Evolutionary conservation across 75 land plant genomes (phyloP), one percentile per base, ranked within the genome.

Genomic region (Cryptomeria japonica): DNA sequence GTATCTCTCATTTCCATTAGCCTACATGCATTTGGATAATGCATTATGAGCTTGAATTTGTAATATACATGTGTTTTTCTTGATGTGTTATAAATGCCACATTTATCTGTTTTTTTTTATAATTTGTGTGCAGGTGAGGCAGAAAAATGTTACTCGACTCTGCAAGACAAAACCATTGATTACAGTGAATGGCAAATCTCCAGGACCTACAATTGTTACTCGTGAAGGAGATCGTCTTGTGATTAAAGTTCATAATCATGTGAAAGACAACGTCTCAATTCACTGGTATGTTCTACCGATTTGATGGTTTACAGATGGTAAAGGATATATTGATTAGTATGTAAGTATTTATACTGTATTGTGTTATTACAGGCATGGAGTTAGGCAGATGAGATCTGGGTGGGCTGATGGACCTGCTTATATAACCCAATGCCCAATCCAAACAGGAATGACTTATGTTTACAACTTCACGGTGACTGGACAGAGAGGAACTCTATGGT

Each of bases 361-460:
- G 34, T 75, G 38, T 11, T 32, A 51, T 31, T 75, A 8, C 86
- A 92, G 93, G 93, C 93, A 92, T 86, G 93, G 93, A 38, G 83
- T 92, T 39, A 39, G 89, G 68, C 93, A 92, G 78, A 70, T 90
- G 38, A 85, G 73, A 37, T 80, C 86, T 86, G 91, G 86, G 70
- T 93, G 94, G 94, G 85, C 87, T 8, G 94, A 93, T 68, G 94
- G 94, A 8, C 91, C 92, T 18, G 89, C 92, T 25, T 91, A 91
- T 53, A 85, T 93, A 3, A 93, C 94, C 15, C 94, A 93, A 58
- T 93, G 94, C 70, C 94, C 94, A 8, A 90, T 93, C 25, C 94
- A 91, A 56, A 89, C 88, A 41, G 90, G 90, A 34, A 89, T 88
- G 73, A 86, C 68, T 58, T 92, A 88, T 34, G 90, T 88, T n/a